Conservation (phyloP, 2,329 filamentous ascomycete genomes). For the Aspergillus aculeatus region DNA sequence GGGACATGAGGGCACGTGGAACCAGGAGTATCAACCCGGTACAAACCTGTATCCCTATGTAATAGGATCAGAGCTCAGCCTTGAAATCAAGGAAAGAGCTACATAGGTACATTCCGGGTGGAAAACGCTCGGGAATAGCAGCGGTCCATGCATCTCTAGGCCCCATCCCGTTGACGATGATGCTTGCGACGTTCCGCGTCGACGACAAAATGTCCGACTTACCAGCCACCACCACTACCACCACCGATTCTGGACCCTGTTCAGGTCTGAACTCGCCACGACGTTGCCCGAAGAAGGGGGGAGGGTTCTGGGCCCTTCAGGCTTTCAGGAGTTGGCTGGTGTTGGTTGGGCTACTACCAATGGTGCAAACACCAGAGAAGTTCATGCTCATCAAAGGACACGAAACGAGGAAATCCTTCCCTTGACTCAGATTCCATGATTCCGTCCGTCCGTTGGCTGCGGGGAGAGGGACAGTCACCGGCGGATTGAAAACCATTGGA, state of each 20-base stretch:
- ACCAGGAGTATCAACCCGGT: not conserved
- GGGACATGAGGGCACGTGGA: not conserved
- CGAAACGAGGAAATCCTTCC: slow-evolving; percentile 1
- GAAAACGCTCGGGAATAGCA: not conserved
- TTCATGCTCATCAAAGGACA: not conserved
- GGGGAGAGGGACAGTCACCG: not conserved
- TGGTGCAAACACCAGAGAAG: not conserved
- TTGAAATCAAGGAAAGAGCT: not conserved
- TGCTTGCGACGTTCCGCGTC: not conserved
- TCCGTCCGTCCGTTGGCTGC: not conserved
- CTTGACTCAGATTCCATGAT: not conserved
- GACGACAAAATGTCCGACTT: not conserved
- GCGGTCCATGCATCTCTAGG: not conserved
- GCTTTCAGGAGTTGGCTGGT: slow-evolving; percentile 1
- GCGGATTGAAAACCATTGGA: not conserved
- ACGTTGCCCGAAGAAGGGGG: not conserved
- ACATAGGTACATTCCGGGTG: not conserved
- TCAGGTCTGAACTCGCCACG: not conserved
- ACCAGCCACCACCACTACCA: slow-evolving; percentile 10
- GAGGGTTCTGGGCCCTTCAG: slow-evolving; percentile 8
- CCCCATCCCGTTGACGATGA: not conserved
- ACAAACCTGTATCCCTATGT: not conserved
- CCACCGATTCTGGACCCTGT: slow-evolving; percentile 13
- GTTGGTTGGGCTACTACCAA: slow-evolving; percentile 2
- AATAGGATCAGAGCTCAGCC: not conserved